Percentiles rank a stretch among this genome's conserved stretches.
phyloP scores from a whole-genome alignment of 345 rosid genomes.

The Sisymbrium irio region DNA sequence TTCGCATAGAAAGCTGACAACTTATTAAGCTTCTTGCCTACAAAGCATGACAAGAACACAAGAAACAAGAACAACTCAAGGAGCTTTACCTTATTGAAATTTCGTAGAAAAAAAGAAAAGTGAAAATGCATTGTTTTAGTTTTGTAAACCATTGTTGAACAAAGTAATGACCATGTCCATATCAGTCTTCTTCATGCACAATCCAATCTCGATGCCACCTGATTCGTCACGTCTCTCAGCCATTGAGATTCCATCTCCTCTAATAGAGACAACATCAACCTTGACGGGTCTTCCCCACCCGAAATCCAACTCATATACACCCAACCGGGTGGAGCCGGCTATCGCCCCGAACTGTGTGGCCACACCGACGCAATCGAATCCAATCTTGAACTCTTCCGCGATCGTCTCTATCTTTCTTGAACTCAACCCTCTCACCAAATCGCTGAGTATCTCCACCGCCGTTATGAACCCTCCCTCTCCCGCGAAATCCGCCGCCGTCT shows the following conservation, averaged over 20 bases:
- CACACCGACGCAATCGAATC: neutral
- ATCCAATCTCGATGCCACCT: conserved; percentile 33
- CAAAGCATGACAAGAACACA: neutral
- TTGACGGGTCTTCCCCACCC: conserved; percentile 32
- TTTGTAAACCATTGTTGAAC: conserved; percentile 10
- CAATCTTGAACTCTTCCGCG: neutral
- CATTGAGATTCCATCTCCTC: conserved; percentile 12
- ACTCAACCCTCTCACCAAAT: conserved; percentile 7
- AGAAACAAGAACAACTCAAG: neutral
- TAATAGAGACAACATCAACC: conserved; percentile 1
- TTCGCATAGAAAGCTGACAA: too few relatives aligned
- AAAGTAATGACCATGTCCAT: neutral
- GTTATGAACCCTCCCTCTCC: conserved; percentile 15
- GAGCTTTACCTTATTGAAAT: neutral
- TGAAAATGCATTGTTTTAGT: neutral
- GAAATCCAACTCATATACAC: conserved; percentile 27
- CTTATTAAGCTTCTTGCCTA: too few relatives aligned
- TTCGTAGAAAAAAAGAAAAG: too few relatives aligned
- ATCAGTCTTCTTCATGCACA: conserved; percentile 21
- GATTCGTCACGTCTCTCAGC: conserved; percentile 25
- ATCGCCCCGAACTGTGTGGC: conserved; percentile 6
- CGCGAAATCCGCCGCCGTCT: conserved; percentile 5
- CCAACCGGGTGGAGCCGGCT: conserved; percentile 33
- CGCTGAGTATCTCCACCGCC: conserved; percentile 22
- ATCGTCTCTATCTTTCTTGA: conserved; percentile 6